Percentiles rank a stretch among this genome's conserved stretches.
These are phyloP conservation scores for Triticum timopheevii DNA, from an alignment of 176 grass and related monocot species.

Conservation along the genomic window DNA sequence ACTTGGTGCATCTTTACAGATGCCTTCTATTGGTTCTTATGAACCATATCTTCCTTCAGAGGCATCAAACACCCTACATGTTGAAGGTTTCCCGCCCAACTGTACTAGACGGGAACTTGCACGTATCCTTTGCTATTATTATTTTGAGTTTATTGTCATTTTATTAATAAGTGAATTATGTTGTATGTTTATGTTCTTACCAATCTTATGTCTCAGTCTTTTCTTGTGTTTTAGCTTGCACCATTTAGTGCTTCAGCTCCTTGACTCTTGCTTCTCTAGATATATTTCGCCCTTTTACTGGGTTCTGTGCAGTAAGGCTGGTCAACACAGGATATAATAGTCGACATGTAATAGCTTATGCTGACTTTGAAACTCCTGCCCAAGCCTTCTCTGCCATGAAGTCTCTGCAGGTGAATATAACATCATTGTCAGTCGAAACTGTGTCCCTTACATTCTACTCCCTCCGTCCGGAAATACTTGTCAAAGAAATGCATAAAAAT, in stretches of 20 bases:
- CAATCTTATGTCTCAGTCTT: neutral
- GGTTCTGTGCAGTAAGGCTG: conserved; percentile 62
- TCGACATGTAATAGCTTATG: conserved; percentile 47
- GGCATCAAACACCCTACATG: conserved; percentile 51
- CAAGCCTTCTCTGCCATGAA: conserved; percentile 57
- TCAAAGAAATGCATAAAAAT: too few relatives aligned
- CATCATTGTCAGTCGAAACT: neutral
- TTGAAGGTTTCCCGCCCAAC: conserved; percentile 54
- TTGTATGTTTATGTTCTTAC: neutral
- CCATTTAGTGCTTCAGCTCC: conserved; percentile 25
- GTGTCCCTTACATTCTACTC: neutral
- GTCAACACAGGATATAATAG: conserved; percentile 31
- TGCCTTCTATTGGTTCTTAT: conserved; percentile 32
- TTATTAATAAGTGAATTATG: neutral
- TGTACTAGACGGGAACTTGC: conserved; percentile 67
- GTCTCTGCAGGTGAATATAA: conserved; percentile 60
- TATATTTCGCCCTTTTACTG: conserved; percentile 77
- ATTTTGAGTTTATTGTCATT: neutral
- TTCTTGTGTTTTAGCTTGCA: neutral
- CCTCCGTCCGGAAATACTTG: too few relatives aligned
- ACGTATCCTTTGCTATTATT: conserved; percentile 52
- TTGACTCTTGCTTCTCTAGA: conserved; percentile 52
- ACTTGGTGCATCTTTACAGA: conserved; percentile 24
- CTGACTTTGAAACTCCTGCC: conserved; percentile 61
- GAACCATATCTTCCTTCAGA: neutral